Evolutionary conservation across 2,329 filamentous ascomycete genomes (phyloP), one percentile per base, ranked within the genome.

Genomic region (Ophiostoma angusticollis): DNA sequence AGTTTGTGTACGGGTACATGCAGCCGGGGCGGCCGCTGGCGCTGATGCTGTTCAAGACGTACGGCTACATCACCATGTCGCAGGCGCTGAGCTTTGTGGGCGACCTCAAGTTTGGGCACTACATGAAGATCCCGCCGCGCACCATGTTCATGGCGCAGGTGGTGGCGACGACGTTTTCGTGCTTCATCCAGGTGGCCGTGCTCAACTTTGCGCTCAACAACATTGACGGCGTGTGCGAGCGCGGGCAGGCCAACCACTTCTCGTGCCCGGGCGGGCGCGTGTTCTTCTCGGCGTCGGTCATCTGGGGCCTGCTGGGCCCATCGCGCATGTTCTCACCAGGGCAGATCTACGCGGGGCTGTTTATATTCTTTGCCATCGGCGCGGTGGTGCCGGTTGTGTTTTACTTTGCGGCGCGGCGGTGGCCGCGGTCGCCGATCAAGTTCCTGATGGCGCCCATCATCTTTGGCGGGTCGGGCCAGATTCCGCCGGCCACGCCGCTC

Each of bases 41-140:
- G 34, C 78, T 83, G 68, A 84, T 84, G 78, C 69, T 84, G 60
- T 84, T 84, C 63, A 83, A 83, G 58, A 80, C 77, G 45, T 84
- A 79, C 50, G 75, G 77, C 36, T 81, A 80, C 53, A 71, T 81
- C 40, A 74, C 67, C 58, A 79, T 80, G 73, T 64, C 64, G 13
- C 74, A 80, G 54, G 77, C 72, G 0, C 61, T 80, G 35, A 75
- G 71, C 54, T 80, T 80, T 54, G 63, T 67, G 5, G 72, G 77
- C 53, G 77, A 80, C 48, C 64, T 80, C 49, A 80, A 80, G 54
- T 64, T 79, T 2, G 77, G 72, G 16, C 77, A 81, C 53, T 82
- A 82, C 59, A 80, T 80, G 72, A 71, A 70, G 56, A 66, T 70
- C 2, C 73, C 74, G 2, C 74, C 73, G 7, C 68, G 72, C n/a